Base-by-base conservation (phyloP, 1,139 yeast species). In the Candida neerlandica region DNA sequence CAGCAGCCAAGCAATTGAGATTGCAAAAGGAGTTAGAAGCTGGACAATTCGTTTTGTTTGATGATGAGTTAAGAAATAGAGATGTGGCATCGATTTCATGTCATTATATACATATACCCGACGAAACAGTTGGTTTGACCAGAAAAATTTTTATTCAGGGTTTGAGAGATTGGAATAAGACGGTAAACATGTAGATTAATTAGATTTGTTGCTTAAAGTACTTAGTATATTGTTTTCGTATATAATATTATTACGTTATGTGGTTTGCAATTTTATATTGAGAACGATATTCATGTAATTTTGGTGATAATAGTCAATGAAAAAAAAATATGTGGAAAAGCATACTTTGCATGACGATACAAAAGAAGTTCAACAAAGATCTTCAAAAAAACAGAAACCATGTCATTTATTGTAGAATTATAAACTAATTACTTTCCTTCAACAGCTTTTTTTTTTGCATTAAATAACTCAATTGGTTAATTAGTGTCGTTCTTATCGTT, bases 11-110 rank as follows among this genome's bases (percentile, higher is more conserved):
- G 47, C 75, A 70, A 37, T 68, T 82, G 5, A 59, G 62, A 1
- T 48, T 73, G 47, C 61, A 62, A 32, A 45, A 60, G n/a, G 82
- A 78, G n/a, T 68, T 84, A 15, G 67, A 63, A 3, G 69, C 64
- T 45, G 72, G 78, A 1, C 77, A 82, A 32, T 81, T 85, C 73
- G 71, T 86, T 11, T 73, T 87, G 46, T 87, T 78, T 59, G 94
- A 86, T 61, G 94, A 86, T 61, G 94, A 86, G 62, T 54, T 62
- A 50, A 71, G 94, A 53, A 86, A 86, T 58, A 71, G 70, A 52
- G 94, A 86, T 56, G 92, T 86, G 4, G 81, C 79, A 56, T 59
- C 68, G 4, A 71, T 86, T 5, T 86, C 87, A 10, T 87, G 86
- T 48, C 73, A 77, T 46, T 86, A 86, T 63, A 80, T 78, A 23